Percentiles rank a stretch among this genome's conserved stretches.
phyloP scores from a whole-genome alignment of 2,329 filamentous ascomycete genomes.

The Xylariaceae sp. region DNA sequence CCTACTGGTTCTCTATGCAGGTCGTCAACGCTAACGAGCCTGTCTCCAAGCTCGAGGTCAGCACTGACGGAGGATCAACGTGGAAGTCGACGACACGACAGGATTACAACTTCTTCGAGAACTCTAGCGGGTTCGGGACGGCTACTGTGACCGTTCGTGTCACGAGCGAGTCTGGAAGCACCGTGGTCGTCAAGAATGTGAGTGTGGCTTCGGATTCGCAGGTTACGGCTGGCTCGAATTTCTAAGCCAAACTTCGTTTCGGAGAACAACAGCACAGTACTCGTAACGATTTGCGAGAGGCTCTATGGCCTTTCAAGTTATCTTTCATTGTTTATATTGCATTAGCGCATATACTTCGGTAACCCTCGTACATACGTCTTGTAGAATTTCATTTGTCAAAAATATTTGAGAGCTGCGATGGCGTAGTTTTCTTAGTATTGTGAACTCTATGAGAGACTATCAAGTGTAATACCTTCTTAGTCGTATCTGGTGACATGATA shows the following conservation, averaged over 20 bases:
- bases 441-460: background rate
- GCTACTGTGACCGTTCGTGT: slow-evolving; percentile 61
- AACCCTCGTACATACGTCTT: background rate
- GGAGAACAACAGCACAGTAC: background rate
- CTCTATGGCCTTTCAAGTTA: background rate
- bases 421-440: background rate
- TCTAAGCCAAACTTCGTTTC: slow-evolving; percentile 13
- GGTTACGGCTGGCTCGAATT: slow-evolving; percentile 33
- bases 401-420: background rate
- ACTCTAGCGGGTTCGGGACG: slow-evolving; percentile 61
- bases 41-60: slow-evolving; percentile 64
- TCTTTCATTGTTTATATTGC: slow-evolving; percentile 20
- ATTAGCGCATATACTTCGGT: slow-evolving; percentile 15
- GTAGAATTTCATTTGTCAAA: background rate
- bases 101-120: slow-evolving; percentile 69
- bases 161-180: slow-evolving; percentile 59
- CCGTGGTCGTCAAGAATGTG: slow-evolving; percentile 59
- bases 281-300: background rate
- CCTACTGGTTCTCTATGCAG: slow-evolving; percentile 62
- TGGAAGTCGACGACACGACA: slow-evolving; percentile 63
- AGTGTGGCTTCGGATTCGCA: slow-evolving; percentile 43
- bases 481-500: background rate
- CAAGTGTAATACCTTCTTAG: background rate
- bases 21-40: slow-evolving; percentile 67
- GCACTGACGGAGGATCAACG: slow-evolving; percentile 62